Evolutionary conservation across 306 rosid species (phyloP), one percentile per base, ranked within the genome.

Genomic region (Hippophae rhamnoides): DNA sequence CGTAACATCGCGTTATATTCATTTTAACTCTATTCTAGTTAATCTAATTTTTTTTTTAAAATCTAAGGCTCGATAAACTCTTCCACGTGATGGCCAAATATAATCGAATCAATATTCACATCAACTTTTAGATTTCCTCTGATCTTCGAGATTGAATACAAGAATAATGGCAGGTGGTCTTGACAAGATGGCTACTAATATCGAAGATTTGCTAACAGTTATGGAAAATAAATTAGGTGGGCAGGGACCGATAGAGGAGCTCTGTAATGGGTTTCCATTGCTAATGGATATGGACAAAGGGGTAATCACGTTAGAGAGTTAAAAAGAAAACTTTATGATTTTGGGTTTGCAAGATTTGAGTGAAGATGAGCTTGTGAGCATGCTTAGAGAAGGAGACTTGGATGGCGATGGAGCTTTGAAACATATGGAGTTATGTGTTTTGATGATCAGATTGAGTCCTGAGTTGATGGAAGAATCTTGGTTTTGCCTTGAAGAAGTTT

Each of bases 361-460:
- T 18, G 23, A 18, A 18, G 23, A 18, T 18, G 99, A 92, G 50
- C 86, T 92, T 27, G 74, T 72, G 46, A 69, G 88, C 65, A 92
- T 92, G 96, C 47, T 88, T 69, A 69, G 56, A 43, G 93, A 83
- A 67, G 99, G 95, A 3, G 99, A 88, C 54, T 50, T 78, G 8
- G 99, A 92, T 41, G 84, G 94, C 7, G 99, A 92, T 23, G 96
- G 99, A 0, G 84, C 82, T 0, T 76, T 92, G 26, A 67, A 68
- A 8, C 85, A 80, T 73, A 92, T 87, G 96, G 96, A 92, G 57
- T 92, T 88, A 45, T 92, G 99, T 26, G 99, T 92, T 52, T 71
- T 92, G 80, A 92, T 92, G 99, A 88, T 92, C 73, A 85, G 99
- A 70, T 58, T 92, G 63, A 88, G 95, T 61, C 96, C 96, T 5